A percentile compares a stretch with the other conserved stretches of the same genome.
Conservation (phyloP, 2,329 filamentous ascomycete genomes). For the Phoma sp. region DNA sequence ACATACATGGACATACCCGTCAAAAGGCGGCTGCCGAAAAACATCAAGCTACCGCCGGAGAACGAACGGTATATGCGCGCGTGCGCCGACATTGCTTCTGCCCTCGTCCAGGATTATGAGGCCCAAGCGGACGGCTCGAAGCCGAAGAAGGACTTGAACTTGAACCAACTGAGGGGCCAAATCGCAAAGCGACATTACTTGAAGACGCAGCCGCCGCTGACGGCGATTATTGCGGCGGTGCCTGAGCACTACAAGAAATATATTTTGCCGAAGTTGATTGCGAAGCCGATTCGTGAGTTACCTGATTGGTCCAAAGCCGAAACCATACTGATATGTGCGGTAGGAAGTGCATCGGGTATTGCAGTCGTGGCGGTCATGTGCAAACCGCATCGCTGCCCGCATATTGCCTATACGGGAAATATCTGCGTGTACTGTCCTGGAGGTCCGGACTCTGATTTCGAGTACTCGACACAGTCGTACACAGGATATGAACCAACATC, state of each 20-base stretch:
- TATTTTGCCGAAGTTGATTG: conserved; percentile 92
- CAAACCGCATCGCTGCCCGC: conserved; percentile 96
- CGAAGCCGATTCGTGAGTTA: conserved; percentile 85
- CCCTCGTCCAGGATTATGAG: conserved; percentile 93
- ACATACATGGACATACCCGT: conserved; percentile 61
- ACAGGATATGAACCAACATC: conserved; percentile 98
- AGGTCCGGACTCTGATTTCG: conserved; percentile 96
- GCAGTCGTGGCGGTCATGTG: conserved; percentile 99
- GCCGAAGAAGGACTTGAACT: conserved; percentile 84
- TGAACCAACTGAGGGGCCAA: conserved; percentile 86
- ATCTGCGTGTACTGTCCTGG: conserved; percentile 99
- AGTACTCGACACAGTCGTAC: conserved; percentile 98
- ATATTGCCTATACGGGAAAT: conserved; percentile 98
- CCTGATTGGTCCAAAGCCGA: not conserved
- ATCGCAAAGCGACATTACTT: conserved; percentile 93
- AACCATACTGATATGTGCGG: conserved; percentile 7
- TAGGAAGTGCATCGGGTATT: conserved; percentile 92
- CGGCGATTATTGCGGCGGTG: conserved; percentile 95
- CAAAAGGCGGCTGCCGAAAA: conserved; percentile 69
- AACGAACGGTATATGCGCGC: conserved; percentile 93
- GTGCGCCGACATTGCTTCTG: conserved; percentile 94
- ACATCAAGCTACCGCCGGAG: conserved; percentile 81
- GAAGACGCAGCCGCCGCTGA: conserved; percentile 86
- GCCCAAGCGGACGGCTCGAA: conserved; percentile 75
- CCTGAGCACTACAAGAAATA: conserved; percentile 99